A percentile compares a stretch with the other conserved stretches of the same genome.
These are phyloP conservation scores for Orbilia brochopaga DNA, from an alignment of 2,329 filamentous ascomycete genomes.

Conservation along the genomic window DNA sequence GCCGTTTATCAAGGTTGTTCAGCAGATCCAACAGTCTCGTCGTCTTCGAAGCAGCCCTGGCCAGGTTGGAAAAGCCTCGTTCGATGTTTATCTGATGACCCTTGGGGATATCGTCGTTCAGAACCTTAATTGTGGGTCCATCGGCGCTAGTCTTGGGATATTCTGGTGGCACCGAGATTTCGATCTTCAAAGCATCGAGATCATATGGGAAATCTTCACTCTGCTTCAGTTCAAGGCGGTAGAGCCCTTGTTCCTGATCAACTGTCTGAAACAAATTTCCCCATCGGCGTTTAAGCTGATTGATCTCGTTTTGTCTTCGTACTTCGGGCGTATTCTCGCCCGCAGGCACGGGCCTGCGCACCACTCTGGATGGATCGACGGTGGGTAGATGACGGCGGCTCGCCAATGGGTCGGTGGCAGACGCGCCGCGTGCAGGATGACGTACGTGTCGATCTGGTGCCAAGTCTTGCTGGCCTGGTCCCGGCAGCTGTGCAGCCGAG, in stretches of 20 bases:
- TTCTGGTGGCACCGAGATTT: constrained; percentile 37
- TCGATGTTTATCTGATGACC: constrained; percentile 52
- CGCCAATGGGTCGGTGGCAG: constrained; percentile 34
- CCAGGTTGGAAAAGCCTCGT: constrained; percentile 49
- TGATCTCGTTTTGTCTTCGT: constrained; percentile 50
- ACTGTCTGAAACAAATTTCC: constrained; percentile 38
- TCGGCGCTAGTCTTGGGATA: constrained; percentile 31
- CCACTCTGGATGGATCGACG: constrained; percentile 44
- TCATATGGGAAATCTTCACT: constrained; percentile 52
- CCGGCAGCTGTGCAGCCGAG: constrained; percentile 29
- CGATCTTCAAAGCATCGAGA: constrained; percentile 46
- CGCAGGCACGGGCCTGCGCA: constrained; percentile 34
- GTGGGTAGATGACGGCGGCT: constrained; percentile 35
- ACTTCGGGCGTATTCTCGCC: constrained; percentile 47
- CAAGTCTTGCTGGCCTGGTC: constrained; percentile 20
- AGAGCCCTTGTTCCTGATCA: constrained; percentile 34
- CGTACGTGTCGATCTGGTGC: constrained; percentile 34
- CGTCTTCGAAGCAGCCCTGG: constrained; percentile 28
- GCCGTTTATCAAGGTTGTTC: constrained; percentile 51
- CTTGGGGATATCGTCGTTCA: constrained; percentile 52
- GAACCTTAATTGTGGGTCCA: constrained; percentile 47
- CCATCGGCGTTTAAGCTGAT: constrained; percentile 50
- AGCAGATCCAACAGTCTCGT: constrained; percentile 52
- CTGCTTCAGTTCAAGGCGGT: constrained; percentile 43
- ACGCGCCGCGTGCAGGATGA: constrained; percentile 43